Percentiles rank a stretch among this genome's conserved stretches.
These are phyloP conservation scores for Tolypocladium nubicola DNA, from an alignment of 2,329 filamentous ascomycete species.

Conservation along the genomic window DNA sequence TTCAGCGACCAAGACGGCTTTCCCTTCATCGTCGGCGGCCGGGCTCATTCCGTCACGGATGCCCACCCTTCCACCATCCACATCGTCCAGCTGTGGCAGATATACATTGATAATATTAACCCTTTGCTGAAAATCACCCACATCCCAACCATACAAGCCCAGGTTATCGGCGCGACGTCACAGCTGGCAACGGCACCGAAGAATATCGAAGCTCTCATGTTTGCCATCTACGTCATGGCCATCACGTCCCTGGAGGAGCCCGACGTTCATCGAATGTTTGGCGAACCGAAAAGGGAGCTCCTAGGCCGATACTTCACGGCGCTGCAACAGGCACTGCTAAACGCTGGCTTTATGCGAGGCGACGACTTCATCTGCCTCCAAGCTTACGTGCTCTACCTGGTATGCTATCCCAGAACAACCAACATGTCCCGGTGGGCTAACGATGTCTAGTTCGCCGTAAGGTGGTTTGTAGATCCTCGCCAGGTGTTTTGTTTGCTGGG, in stretches of 20 bases:
- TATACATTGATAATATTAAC: constrained; percentile 60
- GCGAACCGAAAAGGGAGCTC: constrained; percentile 39
- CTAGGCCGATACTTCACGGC: constrained; percentile 44
- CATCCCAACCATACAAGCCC: constrained; percentile 52
- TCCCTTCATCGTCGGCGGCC: constrained; percentile 42
- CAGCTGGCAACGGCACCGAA: constrained; percentile 42
- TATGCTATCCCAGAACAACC: constrained; percentile 17
- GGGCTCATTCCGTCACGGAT: constrained; percentile 29
- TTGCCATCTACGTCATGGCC: constrained; percentile 51
- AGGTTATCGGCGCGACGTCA: constrained; percentile 51
- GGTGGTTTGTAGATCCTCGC: constrained; percentile 47
- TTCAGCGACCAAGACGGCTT: constrained; percentile 46
- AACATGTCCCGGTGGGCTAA: neutral
- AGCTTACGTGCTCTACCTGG: constrained; percentile 56
- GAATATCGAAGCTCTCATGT: constrained; percentile 57
- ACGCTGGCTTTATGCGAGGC: constrained; percentile 55
- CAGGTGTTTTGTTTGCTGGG: constrained; percentile 42
- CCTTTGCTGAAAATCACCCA: constrained; percentile 60
- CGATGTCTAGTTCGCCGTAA: constrained; percentile 27
- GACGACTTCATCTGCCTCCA: constrained; percentile 57
- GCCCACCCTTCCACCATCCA: constrained; percentile 45
- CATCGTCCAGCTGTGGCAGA: constrained; percentile 57
- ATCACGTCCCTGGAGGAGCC: constrained; percentile 46
- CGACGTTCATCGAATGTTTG: constrained; percentile 43
- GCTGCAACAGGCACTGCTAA: constrained; percentile 53